Conservation (phyloP, 257 asterid genomes). For the Jaltomata sinuosa region DNA sequence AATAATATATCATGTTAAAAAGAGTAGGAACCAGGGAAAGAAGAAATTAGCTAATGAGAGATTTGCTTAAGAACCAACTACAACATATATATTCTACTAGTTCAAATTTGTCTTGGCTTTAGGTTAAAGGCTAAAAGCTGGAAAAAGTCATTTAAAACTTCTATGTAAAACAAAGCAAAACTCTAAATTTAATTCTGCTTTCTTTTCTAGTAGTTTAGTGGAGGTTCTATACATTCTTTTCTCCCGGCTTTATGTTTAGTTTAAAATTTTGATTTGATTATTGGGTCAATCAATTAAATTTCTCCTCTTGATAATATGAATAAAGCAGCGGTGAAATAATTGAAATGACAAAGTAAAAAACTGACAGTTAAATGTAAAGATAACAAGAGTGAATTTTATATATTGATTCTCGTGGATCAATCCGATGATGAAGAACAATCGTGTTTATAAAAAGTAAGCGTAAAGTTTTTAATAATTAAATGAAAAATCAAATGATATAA, state of each 20-base stretch:
- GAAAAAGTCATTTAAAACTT: constrained; percentile 24
- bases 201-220: not conserved
- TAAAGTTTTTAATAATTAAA: too few relatives aligned
- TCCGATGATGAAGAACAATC: too few relatives aligned
- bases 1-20: not conserved
- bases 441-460: too few relatives aligned
- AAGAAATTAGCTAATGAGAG: constrained; percentile 7
- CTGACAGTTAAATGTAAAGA: too few relatives aligned
- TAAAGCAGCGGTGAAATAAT: too few relatives aligned
- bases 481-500: too few relatives aligned
- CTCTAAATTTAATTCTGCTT: not conserved
- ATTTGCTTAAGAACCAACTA: constrained; percentile 9
- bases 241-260: not conserved
- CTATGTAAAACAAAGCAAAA: constrained; percentile 9
- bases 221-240: not conserved
- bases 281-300: too few relatives aligned
- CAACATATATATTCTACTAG: not conserved
- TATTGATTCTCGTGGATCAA: too few relatives aligned
- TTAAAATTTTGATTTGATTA: not conserved
- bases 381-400: too few relatives aligned
- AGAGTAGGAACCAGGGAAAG: not conserved
- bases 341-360: too few relatives aligned
- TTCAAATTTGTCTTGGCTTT: constrained; percentile 30
- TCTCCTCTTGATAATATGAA: too few relatives aligned
- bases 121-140: constrained; percentile 22